These are phyloP conservation scores for Ceratorhiza oryzae-sativae DNA, from an alignment of 1,284 basidiomycete genomes.

Conservation along the genomic window DNA sequence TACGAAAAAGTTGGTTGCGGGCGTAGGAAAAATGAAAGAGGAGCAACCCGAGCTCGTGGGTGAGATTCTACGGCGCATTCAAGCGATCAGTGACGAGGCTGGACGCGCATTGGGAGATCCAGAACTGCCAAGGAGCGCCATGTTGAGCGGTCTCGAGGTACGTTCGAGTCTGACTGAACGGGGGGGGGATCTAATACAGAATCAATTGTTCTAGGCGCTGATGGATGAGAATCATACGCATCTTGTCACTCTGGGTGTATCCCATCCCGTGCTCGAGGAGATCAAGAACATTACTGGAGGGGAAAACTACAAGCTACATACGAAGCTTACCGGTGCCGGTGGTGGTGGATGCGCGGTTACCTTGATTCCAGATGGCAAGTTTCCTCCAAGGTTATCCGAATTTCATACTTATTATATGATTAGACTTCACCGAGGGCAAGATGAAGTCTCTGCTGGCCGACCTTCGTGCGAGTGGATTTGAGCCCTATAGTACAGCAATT, in stretches of 20 bases:
- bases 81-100: slow-evolving; percentile 83
- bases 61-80: slow-evolving; percentile 77
- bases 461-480: slow-evolving; percentile 73
- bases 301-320: slow-evolving; percentile 74
- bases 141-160: slow-evolving; percentile 61
- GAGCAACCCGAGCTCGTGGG: slow-evolving; percentile 81
- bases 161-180: slow-evolving; percentile 18
- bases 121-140: slow-evolving; percentile 66
- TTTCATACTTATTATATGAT: slow-evolving; percentile 10
- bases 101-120: slow-evolving; percentile 75
- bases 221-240: slow-evolving; percentile 91
- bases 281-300: slow-evolving; percentile 75
- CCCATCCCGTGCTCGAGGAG: slow-evolving; percentile 85
- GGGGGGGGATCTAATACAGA: neutral
- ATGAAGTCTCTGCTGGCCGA: slow-evolving; percentile 65
- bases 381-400: slow-evolving; percentile 23
- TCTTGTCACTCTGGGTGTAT: slow-evolving; percentile 89
- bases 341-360: slow-evolving; percentile 98
- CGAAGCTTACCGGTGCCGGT: slow-evolving; percentile 99
- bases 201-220: slow-evolving; percentile 63
- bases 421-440: slow-evolving; percentile 68
- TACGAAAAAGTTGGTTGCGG: slow-evolving; percentile 93
- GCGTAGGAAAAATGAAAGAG: slow-evolving; percentile 77
- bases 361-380: slow-evolving; percentile 83
- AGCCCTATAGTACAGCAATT: slow-evolving; percentile 89